These are phyloP conservation scores for Populus simonii DNA, from an alignment of 345 rosid genomes.

Conservation along the genomic window DNA sequence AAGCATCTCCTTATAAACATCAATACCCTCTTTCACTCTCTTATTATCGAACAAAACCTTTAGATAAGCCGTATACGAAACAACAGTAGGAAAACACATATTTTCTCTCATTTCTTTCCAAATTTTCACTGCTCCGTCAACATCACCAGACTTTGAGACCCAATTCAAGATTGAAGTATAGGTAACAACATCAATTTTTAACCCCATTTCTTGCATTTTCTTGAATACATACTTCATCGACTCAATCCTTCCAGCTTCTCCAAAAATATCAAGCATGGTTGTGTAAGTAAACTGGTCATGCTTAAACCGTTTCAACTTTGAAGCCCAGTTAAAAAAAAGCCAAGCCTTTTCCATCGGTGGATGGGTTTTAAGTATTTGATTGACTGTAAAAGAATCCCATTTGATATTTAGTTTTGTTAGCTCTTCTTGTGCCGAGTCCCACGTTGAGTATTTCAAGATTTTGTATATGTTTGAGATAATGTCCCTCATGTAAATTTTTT, in stretches of 20 bases:
- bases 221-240: slow-evolving; percentile 59
- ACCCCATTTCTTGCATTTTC: slow-evolving; percentile 61
- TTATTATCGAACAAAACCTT: slow-evolving; percentile 61
- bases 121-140: slow-evolving; percentile 53
- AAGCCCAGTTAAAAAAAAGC: slow-evolving; percentile 83
- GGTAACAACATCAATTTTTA: slow-evolving; percentile 62
- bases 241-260: slow-evolving; percentile 74
- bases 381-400: slow-evolving; percentile 84
- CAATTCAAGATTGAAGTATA: slow-evolving; percentile 81
- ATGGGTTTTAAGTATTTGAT: slow-evolving; percentile 70
- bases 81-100: slow-evolving; percentile 55
- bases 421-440: slow-evolving; percentile 73
- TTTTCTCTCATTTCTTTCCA: slow-evolving; percentile 72
- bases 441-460: slow-evolving; percentile 63
- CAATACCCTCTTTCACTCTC: slow-evolving; percentile 61
- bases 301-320: slow-evolving; percentile 51
- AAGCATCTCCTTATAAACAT: slow-evolving; percentile 71
- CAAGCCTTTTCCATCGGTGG: slow-evolving; percentile 96
- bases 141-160: slow-evolving; percentile 63
- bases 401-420: slow-evolving; percentile 40
- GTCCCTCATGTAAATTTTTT: slow-evolving; percentile 49
- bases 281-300: slow-evolving; percentile 88
- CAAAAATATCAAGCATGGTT: slow-evolving; percentile 90
- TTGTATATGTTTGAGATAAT: slow-evolving; percentile 50
- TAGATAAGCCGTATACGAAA: slow-evolving; percentile 79